A percentile compares a stretch with the other conserved stretches of the same genome.
Conservation (phyloP, 495 filamentous ascomycete species). For the Neurospora pannonica region DNA sequence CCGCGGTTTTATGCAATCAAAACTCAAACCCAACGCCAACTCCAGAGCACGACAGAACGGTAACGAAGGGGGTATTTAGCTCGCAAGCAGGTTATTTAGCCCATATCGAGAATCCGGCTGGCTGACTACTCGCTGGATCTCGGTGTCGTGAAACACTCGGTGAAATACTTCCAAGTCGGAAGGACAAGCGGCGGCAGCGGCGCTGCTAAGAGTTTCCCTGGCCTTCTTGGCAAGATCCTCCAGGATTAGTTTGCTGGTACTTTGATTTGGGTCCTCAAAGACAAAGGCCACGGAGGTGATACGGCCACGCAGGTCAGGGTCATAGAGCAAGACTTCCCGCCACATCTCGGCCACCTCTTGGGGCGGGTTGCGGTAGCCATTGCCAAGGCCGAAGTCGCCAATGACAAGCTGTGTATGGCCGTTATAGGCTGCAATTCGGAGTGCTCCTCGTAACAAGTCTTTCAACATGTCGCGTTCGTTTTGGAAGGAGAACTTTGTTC, state of each 20-base stretch:
- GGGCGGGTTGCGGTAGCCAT: slow-evolving; percentile 59
- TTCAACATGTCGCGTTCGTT: slow-evolving; percentile 59
- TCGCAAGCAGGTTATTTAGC: slow-evolving; percentile 32
- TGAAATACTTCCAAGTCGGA: slow-evolving; percentile 37
- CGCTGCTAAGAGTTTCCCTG: slow-evolving; percentile 17
- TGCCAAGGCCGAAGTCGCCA: slow-evolving; percentile 62
- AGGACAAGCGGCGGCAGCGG: slow-evolving; percentile 12
- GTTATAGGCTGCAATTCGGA: slow-evolving; percentile 56
- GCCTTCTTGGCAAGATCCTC: slow-evolving; percentile 40
- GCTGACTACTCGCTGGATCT: slow-evolving; percentile 31
- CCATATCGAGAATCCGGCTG: slow-evolving; percentile 38
- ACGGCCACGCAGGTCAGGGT: slow-evolving; percentile 56
- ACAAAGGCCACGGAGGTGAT: slow-evolving; percentile 64
- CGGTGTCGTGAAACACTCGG: slow-evolving; percentile 28
- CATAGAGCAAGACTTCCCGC: slow-evolving; percentile 55
- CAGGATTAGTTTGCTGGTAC: slow-evolving; percentile 34
- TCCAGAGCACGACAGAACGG: neutral
- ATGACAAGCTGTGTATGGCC: slow-evolving; percentile 52
- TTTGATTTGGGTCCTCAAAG: slow-evolving; percentile 44
- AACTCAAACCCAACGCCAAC: neutral
- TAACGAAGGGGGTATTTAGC: slow-evolving; percentile 8
- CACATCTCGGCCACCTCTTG: slow-evolving; percentile 59
- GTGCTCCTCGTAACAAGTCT: slow-evolving; percentile 59
- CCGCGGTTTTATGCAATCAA: neutral
- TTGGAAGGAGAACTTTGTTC: slow-evolving; percentile 57